These are phyloP conservation scores for Grosmannia serpens DNA, from an alignment of 2,329 filamentous ascomycete genomes.

Conservation along the genomic window DNA sequence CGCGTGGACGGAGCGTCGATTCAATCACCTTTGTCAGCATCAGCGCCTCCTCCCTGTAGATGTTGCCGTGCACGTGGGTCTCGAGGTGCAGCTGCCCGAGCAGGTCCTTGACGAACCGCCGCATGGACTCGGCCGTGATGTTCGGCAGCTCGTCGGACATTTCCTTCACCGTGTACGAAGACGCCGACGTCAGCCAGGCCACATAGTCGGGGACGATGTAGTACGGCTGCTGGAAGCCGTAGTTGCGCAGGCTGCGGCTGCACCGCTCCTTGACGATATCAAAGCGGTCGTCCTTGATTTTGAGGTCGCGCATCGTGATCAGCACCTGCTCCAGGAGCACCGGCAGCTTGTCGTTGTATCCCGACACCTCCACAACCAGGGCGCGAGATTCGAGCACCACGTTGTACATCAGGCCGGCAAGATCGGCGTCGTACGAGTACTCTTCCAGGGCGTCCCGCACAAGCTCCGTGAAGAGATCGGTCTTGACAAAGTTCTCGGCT, in stretches of 20 bases:
- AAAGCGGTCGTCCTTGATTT: conserved; percentile 79
- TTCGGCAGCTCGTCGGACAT: conserved; percentile 63
- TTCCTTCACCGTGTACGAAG: conserved; percentile 69
- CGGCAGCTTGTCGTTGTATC: conserved; percentile 93
- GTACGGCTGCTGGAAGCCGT: conserved; percentile 79
- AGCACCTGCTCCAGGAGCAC: conserved; percentile 86
- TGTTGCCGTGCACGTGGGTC: conserved; percentile 77
- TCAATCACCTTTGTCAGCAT: conserved; percentile 76
- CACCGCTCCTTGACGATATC: conserved; percentile 82
- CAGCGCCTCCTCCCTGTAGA: conserved; percentile 88
- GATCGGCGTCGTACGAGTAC: conserved; percentile 91
- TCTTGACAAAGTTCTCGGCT: conserved; percentile 66
- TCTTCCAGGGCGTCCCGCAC: conserved; percentile 83
- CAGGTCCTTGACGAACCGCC: conserved; percentile 67
- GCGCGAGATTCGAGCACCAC: conserved; percentile 64
- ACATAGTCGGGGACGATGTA: conserved; percentile 78
- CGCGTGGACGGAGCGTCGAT: conserved; percentile 60
- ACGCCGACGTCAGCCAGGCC: conserved; percentile 66
- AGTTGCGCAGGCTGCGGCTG: conserved; percentile 68
- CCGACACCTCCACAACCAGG: conserved; percentile 66
- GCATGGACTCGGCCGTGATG: conserved; percentile 63
- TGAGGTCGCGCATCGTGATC: conserved; percentile 69
- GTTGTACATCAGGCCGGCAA: conserved; percentile 77
- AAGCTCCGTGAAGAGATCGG: conserved; percentile 70
- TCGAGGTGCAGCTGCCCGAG: conserved; percentile 80